phyloP scores from a whole-genome alignment of 257 asterid species.

The Plectranthus barbatus region DNA sequence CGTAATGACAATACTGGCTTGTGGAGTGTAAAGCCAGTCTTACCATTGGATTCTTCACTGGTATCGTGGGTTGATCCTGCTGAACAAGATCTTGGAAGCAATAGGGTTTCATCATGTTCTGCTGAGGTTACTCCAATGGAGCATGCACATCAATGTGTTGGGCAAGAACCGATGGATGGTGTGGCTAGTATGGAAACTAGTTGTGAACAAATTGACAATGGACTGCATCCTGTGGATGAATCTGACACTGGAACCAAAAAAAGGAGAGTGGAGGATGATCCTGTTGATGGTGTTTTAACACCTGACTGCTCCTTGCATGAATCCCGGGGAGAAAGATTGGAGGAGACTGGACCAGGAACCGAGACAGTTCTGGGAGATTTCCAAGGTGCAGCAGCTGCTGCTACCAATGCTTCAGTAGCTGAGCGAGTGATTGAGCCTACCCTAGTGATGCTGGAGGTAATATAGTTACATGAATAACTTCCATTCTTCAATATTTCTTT shows the following conservation, averaged over 20 bases:
- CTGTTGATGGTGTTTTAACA: constrained; percentile 53
- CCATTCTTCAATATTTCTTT: neutral
- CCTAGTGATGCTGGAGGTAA: constrained; percentile 97
- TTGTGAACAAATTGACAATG: constrained; percentile 50
- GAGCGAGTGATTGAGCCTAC: constrained; percentile 94
- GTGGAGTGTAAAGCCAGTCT: constrained; percentile 68
- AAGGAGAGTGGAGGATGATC: constrained; percentile 68
- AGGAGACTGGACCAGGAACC: constrained; percentile 42
- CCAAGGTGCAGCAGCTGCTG: constrained; percentile 60
- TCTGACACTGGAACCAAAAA: constrained; percentile 80
- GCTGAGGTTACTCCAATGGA: constrained; percentile 51
- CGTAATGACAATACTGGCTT: constrained; percentile 88
- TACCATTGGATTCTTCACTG: constrained; percentile 56
- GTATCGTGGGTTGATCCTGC: constrained; percentile 25
- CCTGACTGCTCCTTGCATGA: constrained; percentile 52
- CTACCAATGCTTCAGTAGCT: constrained; percentile 79
- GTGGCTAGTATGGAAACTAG: constrained; percentile 75
- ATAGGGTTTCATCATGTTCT: constrained; percentile 35
- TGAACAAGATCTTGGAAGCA: constrained; percentile 35
- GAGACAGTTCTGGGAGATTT: constrained; percentile 49
- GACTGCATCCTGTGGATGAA: constrained; percentile 47
- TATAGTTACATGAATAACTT: constrained; percentile 10
- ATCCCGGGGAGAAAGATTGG: constrained; percentile 51
- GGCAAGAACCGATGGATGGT: constrained; percentile 57
- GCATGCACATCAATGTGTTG: constrained; percentile 46